Conservation (phyloP, 345 rosid species). For the Populus ilicifolia region DNA sequence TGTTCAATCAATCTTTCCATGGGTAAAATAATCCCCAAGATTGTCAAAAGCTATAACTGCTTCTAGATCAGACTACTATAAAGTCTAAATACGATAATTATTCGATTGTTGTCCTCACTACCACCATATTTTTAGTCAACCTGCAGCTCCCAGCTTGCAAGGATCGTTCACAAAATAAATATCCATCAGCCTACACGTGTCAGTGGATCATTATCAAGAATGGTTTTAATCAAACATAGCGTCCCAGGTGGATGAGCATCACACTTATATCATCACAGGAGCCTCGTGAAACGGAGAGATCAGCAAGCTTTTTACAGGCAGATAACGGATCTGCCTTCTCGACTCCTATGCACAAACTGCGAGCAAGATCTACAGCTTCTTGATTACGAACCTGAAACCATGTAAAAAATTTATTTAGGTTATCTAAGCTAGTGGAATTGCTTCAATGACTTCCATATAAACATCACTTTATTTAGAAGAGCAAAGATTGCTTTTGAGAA, state of each 20-base stretch:
- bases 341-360: slow-evolving; percentile 40
- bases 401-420: background rate
- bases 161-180: background rate
- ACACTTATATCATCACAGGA: slow-evolving; percentile 70
- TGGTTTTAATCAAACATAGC: slow-evolving; percentile 18
- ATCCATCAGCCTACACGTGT: background rate
- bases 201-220: background rate
- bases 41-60: background rate
- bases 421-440: background rate
- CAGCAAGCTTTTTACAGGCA: slow-evolving; percentile 77
- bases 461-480: background rate
- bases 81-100: background rate
- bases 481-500: background rate
- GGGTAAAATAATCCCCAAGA: background rate
- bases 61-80: background rate
- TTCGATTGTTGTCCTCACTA: background rate
- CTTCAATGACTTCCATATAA: background rate
- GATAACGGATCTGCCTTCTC: slow-evolving; percentile 39
- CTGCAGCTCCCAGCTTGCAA: background rate
- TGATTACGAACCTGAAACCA: slow-evolving; percentile 69
- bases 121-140: background rate
- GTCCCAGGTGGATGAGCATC: slow-evolving; percentile 57
- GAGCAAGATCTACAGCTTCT: slow-evolving; percentile 78
- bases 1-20: background rate
- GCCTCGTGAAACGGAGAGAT: slow-evolving; percentile 63